Evolutionary conservation across 331 rosid genomes (phyloP), one percentile per base, ranked within the genome.

Genomic region (Pyracantha coccinea): DNA sequence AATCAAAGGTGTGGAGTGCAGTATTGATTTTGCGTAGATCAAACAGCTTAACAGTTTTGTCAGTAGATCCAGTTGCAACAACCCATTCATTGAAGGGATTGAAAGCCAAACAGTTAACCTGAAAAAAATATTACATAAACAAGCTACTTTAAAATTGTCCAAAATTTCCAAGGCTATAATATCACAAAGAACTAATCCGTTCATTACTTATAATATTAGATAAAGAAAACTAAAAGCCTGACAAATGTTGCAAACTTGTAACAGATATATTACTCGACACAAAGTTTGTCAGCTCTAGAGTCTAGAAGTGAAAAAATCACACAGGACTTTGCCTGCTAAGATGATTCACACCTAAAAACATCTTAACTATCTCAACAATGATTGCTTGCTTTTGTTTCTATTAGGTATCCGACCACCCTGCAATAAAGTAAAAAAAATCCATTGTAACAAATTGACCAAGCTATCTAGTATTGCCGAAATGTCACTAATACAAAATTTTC

Each of bases 81-180:
- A 95, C 91, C 97, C 97, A 95, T 82, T 95, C 99, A 38, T 95
- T 95, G 62, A 90, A 92, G 75, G 99, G 99, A 83, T 95, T 95
- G 87, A 95, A 95, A 41, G 99, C 97, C 79, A 95, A 85, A 85
- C 99, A 92, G 83, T 92, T 95, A 44, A 92, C 99, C 97, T 95
- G 78, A 63, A 31, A 84, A n/a, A n/a, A 71, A 78, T 6, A 74
- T 28, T 71, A 79, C 32, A 20, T 1, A 68, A 20, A 73, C 28
- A 78, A 44, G 7, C 20, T 24, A 13, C 23, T 58, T 73, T 38
- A 66, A n/a, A 24, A 72, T 17, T 35, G 14, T 14, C 75, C 31
- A 9, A 33, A 33, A 20, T 9, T 4, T 13, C 35, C 15, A 55
- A 17, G n/a, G 31, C 31, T 70, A 11, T 66, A 53, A 28, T 53